Percentiles rank a stretch among this genome's conserved stretches.
Evolutionary conservation across 2,329 filamentous ascomycete genomes (phyloP).

Genomic region (Penicillium sp.): DNA sequence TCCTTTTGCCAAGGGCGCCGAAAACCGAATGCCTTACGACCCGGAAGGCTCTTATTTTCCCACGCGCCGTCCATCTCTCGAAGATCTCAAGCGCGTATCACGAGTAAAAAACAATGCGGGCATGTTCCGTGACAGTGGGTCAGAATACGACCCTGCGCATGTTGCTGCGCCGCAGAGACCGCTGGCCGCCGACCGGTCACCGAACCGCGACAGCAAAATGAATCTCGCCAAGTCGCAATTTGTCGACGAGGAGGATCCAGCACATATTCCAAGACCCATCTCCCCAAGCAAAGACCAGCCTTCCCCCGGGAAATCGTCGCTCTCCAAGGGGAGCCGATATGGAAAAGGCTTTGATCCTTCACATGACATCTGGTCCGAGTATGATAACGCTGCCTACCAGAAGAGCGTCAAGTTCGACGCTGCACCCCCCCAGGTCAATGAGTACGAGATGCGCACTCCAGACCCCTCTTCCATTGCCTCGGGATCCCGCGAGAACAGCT

Average conservation of each 20-base stretch:
- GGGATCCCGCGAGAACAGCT: slow-evolving; percentile 89
- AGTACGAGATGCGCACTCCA: slow-evolving; percentile 97
- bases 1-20: slow-evolving; percentile 61
- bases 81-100: slow-evolving; percentile 90
- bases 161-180: slow-evolving; percentile 78
- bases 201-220: slow-evolving; percentile 63
- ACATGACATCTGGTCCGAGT: slow-evolving; percentile 62
- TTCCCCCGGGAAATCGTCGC: slow-evolving; percentile 86
- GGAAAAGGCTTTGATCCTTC: slow-evolving; percentile 64
- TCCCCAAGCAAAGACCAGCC: slow-evolving; percentile 67
- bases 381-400: slow-evolving; percentile 64
- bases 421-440: slow-evolving; percentile 89
- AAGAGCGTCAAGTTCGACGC: slow-evolving; percentile 97
- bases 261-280: slow-evolving; percentile 38
- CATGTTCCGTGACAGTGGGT: slow-evolving; percentile 90
- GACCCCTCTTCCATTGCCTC: slow-evolving; percentile 90
- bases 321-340: slow-evolving; percentile 64
- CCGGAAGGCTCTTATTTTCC: slow-evolving; percentile 66
- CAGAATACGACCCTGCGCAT: slow-evolving; percentile 83
- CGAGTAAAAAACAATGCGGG: slow-evolving; percentile 91
- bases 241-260: slow-evolving; percentile 14
- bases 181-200: slow-evolving; percentile 62
- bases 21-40: slow-evolving; percentile 65
- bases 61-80: slow-evolving; percentile 83
- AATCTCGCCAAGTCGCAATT: slow-evolving; percentile 60